Evolutionary conservation across 192 early-diverging fungal genomes (phyloP).

Genomic region (Haplosporangium gracile): DNA sequence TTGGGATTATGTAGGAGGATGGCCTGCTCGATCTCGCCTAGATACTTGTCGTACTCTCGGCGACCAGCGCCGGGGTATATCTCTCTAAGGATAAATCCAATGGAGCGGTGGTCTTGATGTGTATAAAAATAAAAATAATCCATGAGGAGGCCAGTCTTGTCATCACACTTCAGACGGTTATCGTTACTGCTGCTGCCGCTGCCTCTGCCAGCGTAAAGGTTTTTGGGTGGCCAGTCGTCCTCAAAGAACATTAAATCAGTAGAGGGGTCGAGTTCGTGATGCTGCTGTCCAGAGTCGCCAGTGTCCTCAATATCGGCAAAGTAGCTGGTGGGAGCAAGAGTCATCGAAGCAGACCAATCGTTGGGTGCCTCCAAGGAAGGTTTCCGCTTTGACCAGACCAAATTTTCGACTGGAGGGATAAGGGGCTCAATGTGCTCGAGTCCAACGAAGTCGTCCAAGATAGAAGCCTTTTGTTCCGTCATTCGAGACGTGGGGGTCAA

Average conservation of each 20-base stretch:
- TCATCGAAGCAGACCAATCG: conserved; percentile 12
- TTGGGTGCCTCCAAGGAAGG: not conserved
- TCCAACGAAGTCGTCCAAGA: conserved; percentile 20
- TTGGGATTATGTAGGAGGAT: conserved; percentile 34
- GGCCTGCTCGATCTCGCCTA: conserved; percentile 30
- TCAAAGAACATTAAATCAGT: not conserved
- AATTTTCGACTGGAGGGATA: conserved; percentile 5
- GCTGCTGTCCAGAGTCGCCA: not conserved
- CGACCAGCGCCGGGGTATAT: conserved; percentile 42
- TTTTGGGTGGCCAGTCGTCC: not conserved
- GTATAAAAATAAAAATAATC: conserved; percentile 44
- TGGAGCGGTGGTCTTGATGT: conserved; percentile 27
- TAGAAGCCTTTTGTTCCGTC: not conserved
- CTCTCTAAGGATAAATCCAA: conserved; percentile 15
- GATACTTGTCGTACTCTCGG: conserved; percentile 29
- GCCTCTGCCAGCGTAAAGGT: not conserved
- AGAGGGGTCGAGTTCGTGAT: not conserved
- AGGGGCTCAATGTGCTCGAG: conserved; percentile 26
- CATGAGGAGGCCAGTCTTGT: conserved; percentile 22
- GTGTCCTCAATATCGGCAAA: not conserved
- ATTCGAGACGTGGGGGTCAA: not conserved
- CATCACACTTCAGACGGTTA: not conserved
- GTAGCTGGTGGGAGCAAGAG: not conserved
- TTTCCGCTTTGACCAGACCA: not conserved
- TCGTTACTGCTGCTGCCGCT: not conserved